Percentiles rank a stretch among this genome's conserved stretches.
Conservation (phyloP, 2,329 filamentous ascomycete genomes). For the Hymenoscyphus albidus region DNA sequence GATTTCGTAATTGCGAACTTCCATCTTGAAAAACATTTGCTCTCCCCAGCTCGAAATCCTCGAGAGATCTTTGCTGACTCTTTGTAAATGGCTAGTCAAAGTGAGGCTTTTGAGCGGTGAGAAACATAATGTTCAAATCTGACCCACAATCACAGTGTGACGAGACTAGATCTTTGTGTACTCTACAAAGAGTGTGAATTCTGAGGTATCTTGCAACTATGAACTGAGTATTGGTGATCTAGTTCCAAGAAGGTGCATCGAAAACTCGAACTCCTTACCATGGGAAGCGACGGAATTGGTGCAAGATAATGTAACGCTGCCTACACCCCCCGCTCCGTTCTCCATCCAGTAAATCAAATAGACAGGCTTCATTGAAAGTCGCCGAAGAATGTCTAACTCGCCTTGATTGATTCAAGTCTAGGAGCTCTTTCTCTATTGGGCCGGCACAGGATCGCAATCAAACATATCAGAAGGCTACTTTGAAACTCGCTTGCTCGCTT, state of each 20-base stretch:
- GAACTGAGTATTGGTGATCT: constrained; percentile 33
- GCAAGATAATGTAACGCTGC: not conserved
- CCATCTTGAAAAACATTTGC: not conserved
- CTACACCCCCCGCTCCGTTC: not conserved
- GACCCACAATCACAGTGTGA: constrained; percentile 44
- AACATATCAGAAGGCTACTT: constrained; percentile 31
- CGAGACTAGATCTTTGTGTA: constrained; percentile 47
- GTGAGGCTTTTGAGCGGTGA: constrained; percentile 31
- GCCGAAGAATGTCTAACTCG: constrained; percentile 33
- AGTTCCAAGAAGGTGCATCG: not conserved
- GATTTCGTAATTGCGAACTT: constrained; percentile 53
- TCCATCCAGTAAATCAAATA: not conserved
- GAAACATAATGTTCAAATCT: not conserved
- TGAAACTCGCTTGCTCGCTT: not conserved
- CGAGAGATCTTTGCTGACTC: not conserved
- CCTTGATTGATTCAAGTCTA: constrained; percentile 41
- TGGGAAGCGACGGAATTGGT: not conserved
- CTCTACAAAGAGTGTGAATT: constrained; percentile 41
- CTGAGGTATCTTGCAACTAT: constrained; percentile 48
- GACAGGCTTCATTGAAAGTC: constrained; percentile 13
- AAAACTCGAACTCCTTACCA: not conserved
- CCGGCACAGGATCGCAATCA: constrained; percentile 32
- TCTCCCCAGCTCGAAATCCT: not conserved
- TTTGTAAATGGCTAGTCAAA: constrained; percentile 43
- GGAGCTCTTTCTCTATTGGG: constrained; percentile 42